Percentiles rank a stretch among this genome's conserved stretches.
Conservation (phyloP, 768 basidiomycete genomes). For the Suillus placidus region DNA sequence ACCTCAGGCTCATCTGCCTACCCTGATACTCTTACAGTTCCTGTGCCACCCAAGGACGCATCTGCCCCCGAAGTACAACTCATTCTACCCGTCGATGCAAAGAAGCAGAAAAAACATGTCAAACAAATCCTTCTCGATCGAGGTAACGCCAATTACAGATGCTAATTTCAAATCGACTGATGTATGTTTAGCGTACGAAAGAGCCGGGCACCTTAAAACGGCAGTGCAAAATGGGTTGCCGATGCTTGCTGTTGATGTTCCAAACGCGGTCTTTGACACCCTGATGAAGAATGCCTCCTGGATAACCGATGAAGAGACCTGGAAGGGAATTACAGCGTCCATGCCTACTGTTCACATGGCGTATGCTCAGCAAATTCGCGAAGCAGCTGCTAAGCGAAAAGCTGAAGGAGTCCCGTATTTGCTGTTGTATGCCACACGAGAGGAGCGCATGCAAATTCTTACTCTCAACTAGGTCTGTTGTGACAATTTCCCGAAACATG, state of each 20-base stretch:
- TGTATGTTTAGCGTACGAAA: conserved; percentile 59
- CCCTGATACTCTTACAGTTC: conserved; percentile 40
- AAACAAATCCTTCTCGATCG: conserved; percentile 71
- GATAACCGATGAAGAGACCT: conserved; percentile 76
- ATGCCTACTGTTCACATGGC: conserved; percentile 61
- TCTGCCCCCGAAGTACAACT: conserved; percentile 58
- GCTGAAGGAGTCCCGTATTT: conserved; percentile 65
- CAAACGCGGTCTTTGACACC: conserved; percentile 58
- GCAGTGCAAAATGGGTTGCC: conserved; percentile 64
- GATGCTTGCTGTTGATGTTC: conserved; percentile 73
- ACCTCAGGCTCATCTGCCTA: conserved; percentile 59
- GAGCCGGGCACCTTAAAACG: conserved; percentile 55
- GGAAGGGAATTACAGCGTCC: conserved; percentile 58
- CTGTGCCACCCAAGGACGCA: conserved; percentile 38
- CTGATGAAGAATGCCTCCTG: conserved; percentile 61
- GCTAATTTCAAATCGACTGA: background rate
- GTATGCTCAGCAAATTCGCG: conserved; percentile 71
- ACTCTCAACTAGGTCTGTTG: conserved; percentile 30
- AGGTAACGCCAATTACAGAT: conserved; percentile 42
- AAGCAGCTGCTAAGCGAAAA: conserved; percentile 62
- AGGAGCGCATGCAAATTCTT: conserved; percentile 69
- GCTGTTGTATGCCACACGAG: conserved; percentile 66
- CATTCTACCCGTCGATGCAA: conserved; percentile 66
- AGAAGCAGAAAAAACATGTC: conserved; percentile 73
- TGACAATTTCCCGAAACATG: background rate